Evolutionary conservation across 305 asterid genomes (phyloP), one percentile per base, ranked within the genome.

Genomic region (Solanum hybrid): DNA sequence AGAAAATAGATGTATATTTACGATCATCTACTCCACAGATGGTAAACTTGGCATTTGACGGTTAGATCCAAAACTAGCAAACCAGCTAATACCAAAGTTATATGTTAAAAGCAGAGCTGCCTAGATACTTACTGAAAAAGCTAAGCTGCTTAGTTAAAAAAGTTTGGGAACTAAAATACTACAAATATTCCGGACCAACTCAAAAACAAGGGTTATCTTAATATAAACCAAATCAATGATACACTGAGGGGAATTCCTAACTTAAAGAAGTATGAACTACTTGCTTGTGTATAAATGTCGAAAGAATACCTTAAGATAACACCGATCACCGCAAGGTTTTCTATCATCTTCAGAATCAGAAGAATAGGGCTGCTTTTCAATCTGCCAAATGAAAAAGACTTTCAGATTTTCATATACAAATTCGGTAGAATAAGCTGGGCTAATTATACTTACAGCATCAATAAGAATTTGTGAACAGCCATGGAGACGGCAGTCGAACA

Each of bases 401-500:
- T 82, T 86, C 88, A 91, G 69, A 88, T 71, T 92, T 60, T 82
- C 38, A 90, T 26, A 88, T 71, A 86, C 90, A 88, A 45, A 64
- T 60, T 75, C 35, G 73, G 73, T 81, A 64, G 34, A 36, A 89
- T 78, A 79, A 89, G 38, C 73, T 66, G 69, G 86, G 90, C 87
- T 84, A 36, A 5, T 89, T 87, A 78, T 56, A 72, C 99, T 95
- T 94, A 97, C 99, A 87, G 98, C 93, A 89, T 93, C 90, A 86
- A 92, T 89, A 89, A 94, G 93, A 90, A 89, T 91, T 92, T 96
- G 98, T 27, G 99, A 96, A 90, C 98, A 96, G 31, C 98, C 98
- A 92, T 97, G 99, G 94, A 97, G 93, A 80, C 95, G 98, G 89
- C 99, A 98, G 90, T 96, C 98, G 89, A 96, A 98, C 91, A 96